Base-by-base conservation (phyloP, 139 green algal species). In the Haematococcus sp. region DNA sequence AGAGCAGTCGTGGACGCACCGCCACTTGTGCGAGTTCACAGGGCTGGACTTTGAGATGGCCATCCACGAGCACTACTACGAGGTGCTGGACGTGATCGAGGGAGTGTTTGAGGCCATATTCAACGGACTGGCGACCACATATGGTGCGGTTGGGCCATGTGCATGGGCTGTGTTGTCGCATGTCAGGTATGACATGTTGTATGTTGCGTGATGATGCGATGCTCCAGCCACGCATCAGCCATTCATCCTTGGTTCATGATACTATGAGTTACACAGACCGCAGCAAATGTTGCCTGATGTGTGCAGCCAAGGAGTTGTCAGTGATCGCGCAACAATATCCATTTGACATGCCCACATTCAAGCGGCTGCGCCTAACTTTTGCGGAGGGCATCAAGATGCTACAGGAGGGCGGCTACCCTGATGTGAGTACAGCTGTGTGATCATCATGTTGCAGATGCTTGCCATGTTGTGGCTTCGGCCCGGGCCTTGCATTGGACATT, bases 11-110 rank as follows among this genome's bases (percentile, higher is more conserved):
- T 92, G 90, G 86, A 99, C 96, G 4, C 96, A 99, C 88, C 91
- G 96, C 25, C 96, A 99, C 88, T 77, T 99, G 90, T 98, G 93
- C 75, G 96, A 99, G 89, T 99, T 99, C 85, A 79, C 78, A n/a
- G 95, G 96, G 4, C 88, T 99, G 65, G 96, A 99, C 78, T 88
- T 99, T 58, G 96, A 99, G 84, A 98, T 99, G 96, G 78, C 85
- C 32, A 98, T 99, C 78, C 76, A 94, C 56, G 94, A 99, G 84
- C 92, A 96, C 76, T 99, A 98, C 87, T 90, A 90, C 35, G 96
- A 99, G 86, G 90, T 91, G 46, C 75, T 99, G 83, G 95, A 99
- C 74, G 87, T 99, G 40, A 81, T 99, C 20, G 93, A 98, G 80
- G 64, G 80, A 23, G 75, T 99, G 3, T 99, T 98, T 67, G 81